Conservation (phyloP, 1,284 basidiomycete species). For the Apiotrichum brassicae region DNA sequence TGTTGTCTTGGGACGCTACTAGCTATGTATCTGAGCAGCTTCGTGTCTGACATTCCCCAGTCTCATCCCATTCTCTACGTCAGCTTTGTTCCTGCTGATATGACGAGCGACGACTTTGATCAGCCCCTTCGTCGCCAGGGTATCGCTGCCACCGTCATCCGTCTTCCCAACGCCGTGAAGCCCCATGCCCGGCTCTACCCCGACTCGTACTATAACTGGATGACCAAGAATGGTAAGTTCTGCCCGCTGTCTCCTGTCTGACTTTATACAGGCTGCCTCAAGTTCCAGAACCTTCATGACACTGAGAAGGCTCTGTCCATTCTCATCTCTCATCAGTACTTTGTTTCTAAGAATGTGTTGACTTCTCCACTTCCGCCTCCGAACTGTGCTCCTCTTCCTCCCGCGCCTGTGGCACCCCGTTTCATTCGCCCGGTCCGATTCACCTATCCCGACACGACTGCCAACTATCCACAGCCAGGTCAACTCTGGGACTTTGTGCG, state of each 20-base stretch:
- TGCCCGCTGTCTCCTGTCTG: no score
- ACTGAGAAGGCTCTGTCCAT: slow-evolving; percentile 83
- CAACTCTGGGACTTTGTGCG: slow-evolving; percentile 66
- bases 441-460: neutral
- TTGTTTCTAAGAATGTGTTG: slow-evolving; percentile 57
- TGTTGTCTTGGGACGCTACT: no score
- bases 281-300: slow-evolving; percentile 6
- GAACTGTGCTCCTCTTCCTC: slow-evolving; percentile 31
- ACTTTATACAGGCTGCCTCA: neutral
- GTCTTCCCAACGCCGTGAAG: slow-evolving; percentile 20
- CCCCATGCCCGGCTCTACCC: slow-evolving; percentile 23
- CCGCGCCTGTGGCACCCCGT: slow-evolving; percentile 51
- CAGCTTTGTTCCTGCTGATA: slow-evolving; percentile 23
- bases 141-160: slow-evolving; percentile 23
- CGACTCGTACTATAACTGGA: slow-evolving; percentile 37
- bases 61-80: slow-evolving; percentile 22
- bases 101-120: slow-evolving; percentile 20
- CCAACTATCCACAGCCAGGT: slow-evolving; percentile 29
- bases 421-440: slow-evolving; percentile 28
- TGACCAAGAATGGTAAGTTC: slow-evolving; percentile 29
- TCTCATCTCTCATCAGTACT: slow-evolving; percentile 60
- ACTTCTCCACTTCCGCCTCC: slow-evolving; percentile 62
- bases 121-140: slow-evolving; percentile 21
- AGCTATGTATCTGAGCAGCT: no score
- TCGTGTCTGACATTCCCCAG: neutral